Evolutionary conservation across 148 eudicot species (phyloP), one percentile per base, ranked within the genome.

Genomic region (Silene uniflora): DNA sequence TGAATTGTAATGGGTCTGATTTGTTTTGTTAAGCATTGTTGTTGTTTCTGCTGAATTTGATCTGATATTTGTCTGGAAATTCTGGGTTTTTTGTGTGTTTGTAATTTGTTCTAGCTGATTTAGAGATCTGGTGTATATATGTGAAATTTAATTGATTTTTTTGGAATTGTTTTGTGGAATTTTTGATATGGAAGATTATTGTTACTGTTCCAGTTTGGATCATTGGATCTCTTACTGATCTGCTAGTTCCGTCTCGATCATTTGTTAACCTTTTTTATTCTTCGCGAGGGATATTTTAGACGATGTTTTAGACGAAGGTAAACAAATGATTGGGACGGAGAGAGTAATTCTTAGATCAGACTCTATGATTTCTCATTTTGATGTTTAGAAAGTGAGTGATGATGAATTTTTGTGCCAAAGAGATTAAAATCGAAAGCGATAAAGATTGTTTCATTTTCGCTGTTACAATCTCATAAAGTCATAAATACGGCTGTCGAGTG

Each of bases 301-400:
- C 44, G 42, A 39, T 39, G 7, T 39, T 39, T 39, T 39, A 39
- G 7, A 39, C 44, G 44, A 39, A 39, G 44, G 44, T 39, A 39
- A 39, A 39, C 44, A 39, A 39, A 39, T 39, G 44, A 39, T 39
- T 39, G 44, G 10, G 44, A 39, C 9, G 44, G 44, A 39, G 44
- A 1, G 9, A 7, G 10, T 39, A 39, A 56, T 63, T 79, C 18
- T 66, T 83, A 21, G 82, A 83, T 79, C 80, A 79, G 80, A 76
- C 70, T 54, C 39, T 39, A 39, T 39, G 44, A 39, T 39, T 39
- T 39, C 44, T 39, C 44, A 39, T 39, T 39, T 39, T 39, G 7
- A 7, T 39, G 44, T 39, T 32, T 32, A 32, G 35, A 32, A 32
- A 32, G 35, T 32, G 35, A 32, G 35, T 32, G 35, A 32, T 32